Evolutionary conservation across 225 moss, liverwort and hornwort species (phyloP), one percentile per base, ranked within the genome.

Genomic region (Neckera pumila): DNA sequence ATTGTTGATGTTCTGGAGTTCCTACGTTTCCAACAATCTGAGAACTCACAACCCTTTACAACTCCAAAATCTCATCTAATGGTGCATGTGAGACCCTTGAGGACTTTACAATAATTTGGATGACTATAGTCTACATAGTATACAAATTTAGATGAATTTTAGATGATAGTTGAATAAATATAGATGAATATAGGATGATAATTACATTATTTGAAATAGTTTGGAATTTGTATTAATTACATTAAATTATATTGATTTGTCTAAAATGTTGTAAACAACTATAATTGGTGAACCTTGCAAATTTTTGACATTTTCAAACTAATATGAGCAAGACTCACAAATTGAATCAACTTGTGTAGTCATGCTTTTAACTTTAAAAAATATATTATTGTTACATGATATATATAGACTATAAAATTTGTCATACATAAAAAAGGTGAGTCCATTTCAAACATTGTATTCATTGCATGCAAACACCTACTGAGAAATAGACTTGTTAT

Each of bases 241-340:
- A 42, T 73, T 45, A 43, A 73, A 28, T 73, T 72, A 28, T 28
- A 43, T 28, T 72, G 6, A 43, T 43, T 43, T 27, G 10, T 72
- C 43, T 15, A 72, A 72, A 72, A 43, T 43, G 2, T 72, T 72
- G 15, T 42, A 1, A 42, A 15, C 9, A 43, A 71, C 9, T 71
- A 71, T 27, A 27, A 27, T 26, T 27, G 2, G 5, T 43, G 9
- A 70, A 27, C 27, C 27, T 27, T 71, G 3, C 5, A 42, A 9
- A 42, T 43, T 27, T 26, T 27, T 26, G 16, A 71, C 16, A 42
- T 71, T 16, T 2, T 67, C 9, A 42, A 27, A 43, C 3, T 27
- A 16, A 1, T 17, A 72, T 0, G 0, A n/a, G 12, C 31, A 67
- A 22, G 3, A 27, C 0, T 16, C 28, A 43, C 43, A 10, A 72